Conservation (phyloP, 1,284 basidiomycete species). For the Caloboletus firmus region DNA sequence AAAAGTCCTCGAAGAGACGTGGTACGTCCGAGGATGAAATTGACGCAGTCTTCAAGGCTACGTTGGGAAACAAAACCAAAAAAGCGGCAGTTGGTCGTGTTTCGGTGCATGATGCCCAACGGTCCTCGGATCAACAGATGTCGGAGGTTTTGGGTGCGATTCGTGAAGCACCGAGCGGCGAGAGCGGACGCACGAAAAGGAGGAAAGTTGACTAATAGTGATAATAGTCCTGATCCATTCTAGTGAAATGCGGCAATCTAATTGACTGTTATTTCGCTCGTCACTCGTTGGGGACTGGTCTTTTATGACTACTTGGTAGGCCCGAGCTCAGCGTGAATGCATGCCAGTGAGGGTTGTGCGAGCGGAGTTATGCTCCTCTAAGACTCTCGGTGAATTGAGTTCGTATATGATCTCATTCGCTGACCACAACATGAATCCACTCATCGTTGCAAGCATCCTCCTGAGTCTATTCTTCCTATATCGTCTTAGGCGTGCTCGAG, state of each 20-base stretch:
- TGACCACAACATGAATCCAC: conserved; percentile 3
- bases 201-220: conserved; percentile 13
- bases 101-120: conserved; percentile 9
- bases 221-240: not conserved
- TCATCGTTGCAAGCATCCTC: conserved; percentile 20
- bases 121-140: conserved; percentile 31
- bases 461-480: conserved; percentile 24
- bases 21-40: conserved; percentile 57
- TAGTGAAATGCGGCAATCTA: not conserved
- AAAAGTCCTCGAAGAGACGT: conserved; percentile 34
- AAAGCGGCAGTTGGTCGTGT: conserved; percentile 34
- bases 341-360: not conserved
- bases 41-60: conserved; percentile 63
- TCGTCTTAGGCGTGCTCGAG: conserved; percentile 1
- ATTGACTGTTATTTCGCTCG: not conserved
- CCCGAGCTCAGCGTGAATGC: not conserved
- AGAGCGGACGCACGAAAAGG: conserved; percentile 23
- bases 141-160: conserved; percentile 36
- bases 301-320: not conserved
- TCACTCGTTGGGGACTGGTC: not conserved
- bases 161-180: conserved; percentile 24
- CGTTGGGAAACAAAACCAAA: conserved; percentile 57
- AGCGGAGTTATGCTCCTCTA: not conserved
- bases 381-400: not conserved
- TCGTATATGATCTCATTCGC: conserved; percentile 2